Percentiles rank a stretch among this genome's conserved stretches.
These are phyloP conservation scores for Lachancea dasiensis DNA, from an alignment of 805 yeast genomes.

Conservation along the genomic window DNA sequence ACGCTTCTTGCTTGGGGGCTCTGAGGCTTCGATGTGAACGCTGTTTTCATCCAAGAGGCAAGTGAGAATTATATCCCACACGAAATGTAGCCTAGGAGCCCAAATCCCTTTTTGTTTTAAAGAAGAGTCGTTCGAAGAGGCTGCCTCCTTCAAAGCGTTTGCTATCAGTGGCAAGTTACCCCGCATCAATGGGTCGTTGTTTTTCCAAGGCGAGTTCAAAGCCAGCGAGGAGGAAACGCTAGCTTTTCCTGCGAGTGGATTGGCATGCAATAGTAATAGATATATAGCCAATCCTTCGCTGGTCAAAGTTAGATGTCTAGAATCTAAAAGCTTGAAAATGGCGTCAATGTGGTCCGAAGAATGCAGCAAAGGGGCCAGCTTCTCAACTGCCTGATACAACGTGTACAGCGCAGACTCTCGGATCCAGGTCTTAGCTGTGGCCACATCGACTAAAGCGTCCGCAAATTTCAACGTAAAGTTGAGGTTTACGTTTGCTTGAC, in stretches of 20 bases:
- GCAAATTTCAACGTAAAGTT: slow-evolving; percentile 38
- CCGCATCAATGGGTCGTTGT: slow-evolving; percentile 64
- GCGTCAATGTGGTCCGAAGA: slow-evolving; percentile 17
- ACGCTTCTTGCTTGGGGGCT: slow-evolving; percentile 36
- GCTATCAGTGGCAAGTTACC: slow-evolving; percentile 59
- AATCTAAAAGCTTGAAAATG: slow-evolving; percentile 42
- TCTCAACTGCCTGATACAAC: slow-evolving; percentile 47
- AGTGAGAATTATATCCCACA: slow-evolving; percentile 58
- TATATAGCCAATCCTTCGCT: slow-evolving; percentile 78
- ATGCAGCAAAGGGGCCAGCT: slow-evolving; percentile 21
- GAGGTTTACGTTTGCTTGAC: slow-evolving; percentile 14
- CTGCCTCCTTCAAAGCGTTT: slow-evolving; percentile 54
- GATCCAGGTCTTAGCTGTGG: slow-evolving; percentile 72
- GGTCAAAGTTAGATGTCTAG: slow-evolving; percentile 52
- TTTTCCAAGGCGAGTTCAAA: slow-evolving; percentile 48
- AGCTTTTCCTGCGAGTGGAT: slow-evolving; percentile 2
- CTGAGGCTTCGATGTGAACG: slow-evolving; percentile 1
- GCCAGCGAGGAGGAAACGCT: slow-evolving; percentile 7
- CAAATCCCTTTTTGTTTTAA: slow-evolving; percentile 56
- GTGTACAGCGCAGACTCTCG: slow-evolving; percentile 76
- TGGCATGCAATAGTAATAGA: slow-evolving; percentile 30
- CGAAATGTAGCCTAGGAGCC: slow-evolving; percentile 70
- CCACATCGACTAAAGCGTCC: slow-evolving; percentile 47
- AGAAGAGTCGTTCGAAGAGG: slow-evolving; percentile 19
- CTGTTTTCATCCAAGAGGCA: slow-evolving; percentile 25